Conservation (phyloP, 257 asterid genomes). For the Jacaranda copaia region DNA sequence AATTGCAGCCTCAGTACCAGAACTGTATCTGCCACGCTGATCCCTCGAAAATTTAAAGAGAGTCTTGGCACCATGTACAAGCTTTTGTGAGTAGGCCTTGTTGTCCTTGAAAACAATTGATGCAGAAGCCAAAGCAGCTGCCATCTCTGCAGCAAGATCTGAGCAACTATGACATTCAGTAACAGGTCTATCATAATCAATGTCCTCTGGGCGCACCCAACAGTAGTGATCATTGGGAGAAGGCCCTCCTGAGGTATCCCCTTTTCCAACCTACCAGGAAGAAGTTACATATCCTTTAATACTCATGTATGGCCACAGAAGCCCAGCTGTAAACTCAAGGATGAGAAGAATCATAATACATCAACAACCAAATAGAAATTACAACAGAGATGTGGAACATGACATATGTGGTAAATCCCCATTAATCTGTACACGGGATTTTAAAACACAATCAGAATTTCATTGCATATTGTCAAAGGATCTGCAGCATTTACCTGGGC, state of each 20-base stretch:
- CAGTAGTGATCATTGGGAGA: conserved; percentile 84
- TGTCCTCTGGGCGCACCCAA: conserved; percentile 97
- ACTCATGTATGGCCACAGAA: background rate
- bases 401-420: background rate
- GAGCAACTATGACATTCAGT: conserved; percentile 74
- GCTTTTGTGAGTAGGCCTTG: conserved; percentile 88
- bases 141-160: conserved; percentile 95
- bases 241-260: conserved; percentile 76
- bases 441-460: background rate
- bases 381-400: background rate
- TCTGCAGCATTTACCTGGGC: conserved; percentile 65
- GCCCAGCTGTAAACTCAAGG: background rate
- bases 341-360: background rate
- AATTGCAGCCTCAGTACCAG: conserved; percentile 60
- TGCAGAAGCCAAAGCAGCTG: conserved; percentile 97
- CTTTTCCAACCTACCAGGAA: conserved; percentile 73
- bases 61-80: conserved; percentile 92
- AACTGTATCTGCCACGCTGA: conserved; percentile 90
- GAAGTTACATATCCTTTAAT: conserved; percentile 25
- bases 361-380: background rate
- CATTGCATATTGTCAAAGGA: background rate
- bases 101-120: conserved; percentile 96
- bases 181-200: conserved; percentile 76
- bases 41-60: conserved; percentile 81
- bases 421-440: background rate